These are phyloP conservation scores for Amphibolis antarctica DNA, from an alignment of 106 monocot species.

Conservation along the genomic window DNA sequence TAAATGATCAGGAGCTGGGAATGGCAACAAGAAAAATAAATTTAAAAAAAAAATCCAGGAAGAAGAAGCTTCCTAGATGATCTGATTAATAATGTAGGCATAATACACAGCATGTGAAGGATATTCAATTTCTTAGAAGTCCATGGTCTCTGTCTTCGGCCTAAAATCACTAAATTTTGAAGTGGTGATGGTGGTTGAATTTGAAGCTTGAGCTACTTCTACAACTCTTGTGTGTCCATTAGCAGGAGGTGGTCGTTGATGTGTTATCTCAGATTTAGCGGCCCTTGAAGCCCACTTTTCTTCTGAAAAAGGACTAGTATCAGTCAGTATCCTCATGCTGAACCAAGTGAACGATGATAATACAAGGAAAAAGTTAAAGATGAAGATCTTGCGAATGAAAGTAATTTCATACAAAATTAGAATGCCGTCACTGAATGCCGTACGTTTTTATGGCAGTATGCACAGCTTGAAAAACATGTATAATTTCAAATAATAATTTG, in stretches of 20 bases:
- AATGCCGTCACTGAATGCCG: too few species aligned
- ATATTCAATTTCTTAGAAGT: constrained; percentile 1
- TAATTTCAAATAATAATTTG: too few species aligned
- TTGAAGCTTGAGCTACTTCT: constrained; percentile 4
- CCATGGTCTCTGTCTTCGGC: constrained; percentile 6
- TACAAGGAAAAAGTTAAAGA: too few species aligned
- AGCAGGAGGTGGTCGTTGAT: neutral
- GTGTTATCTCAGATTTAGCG: constrained; percentile 2
- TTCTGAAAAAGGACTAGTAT: constrained; percentile 1
- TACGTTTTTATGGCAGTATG: too few species aligned
- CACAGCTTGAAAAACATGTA: too few species aligned
- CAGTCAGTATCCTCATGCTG: neutral
- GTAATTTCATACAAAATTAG: too few species aligned
- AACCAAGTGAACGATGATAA: neutral
- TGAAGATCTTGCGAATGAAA: too few species aligned
- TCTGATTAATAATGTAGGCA: neutral
- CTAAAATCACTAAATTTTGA: neutral
- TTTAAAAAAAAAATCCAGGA: too few species aligned
- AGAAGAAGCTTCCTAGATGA: neutral
- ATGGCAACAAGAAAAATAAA: too few species aligned
- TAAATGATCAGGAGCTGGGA: too few species aligned
- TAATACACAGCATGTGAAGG: neutral
- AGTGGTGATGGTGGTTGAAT: neutral
- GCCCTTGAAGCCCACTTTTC: constrained; percentile 3
- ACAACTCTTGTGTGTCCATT: neutral